phyloP scores from a whole-genome alignment of 2,329 filamentous ascomycete genomes.

The Aureobasidium sp. region DNA sequence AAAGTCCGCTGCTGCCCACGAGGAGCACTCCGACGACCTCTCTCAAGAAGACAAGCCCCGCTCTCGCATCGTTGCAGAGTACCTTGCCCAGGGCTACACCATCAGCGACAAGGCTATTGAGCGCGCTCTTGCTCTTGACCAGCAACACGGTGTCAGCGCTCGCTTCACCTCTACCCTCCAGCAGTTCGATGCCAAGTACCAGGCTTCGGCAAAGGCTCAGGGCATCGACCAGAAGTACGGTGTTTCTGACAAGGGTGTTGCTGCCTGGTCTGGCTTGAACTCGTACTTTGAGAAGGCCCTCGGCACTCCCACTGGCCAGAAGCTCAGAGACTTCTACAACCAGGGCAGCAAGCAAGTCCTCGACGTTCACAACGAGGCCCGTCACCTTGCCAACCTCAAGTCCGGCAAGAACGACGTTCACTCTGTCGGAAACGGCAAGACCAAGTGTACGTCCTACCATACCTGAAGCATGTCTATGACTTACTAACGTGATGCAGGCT shows the following conservation, averaged over 20 bases:
- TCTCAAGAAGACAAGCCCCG: conserved; percentile 96
- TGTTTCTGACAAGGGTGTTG: conserved; percentile 63
- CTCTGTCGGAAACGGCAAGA: conserved; percentile 29
- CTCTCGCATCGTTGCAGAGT: conserved; percentile 87
- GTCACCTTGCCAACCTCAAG: conserved; percentile 82
- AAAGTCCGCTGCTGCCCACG: conserved; percentile 47
- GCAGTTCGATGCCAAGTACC: conserved; percentile 74
- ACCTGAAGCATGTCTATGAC: neutral
- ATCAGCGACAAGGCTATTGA: conserved; percentile 70
- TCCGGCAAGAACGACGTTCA: conserved; percentile 47
- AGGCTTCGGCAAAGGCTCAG: conserved; percentile 78
- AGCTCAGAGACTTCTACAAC: conserved; percentile 79
- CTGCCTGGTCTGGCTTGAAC: conserved; percentile 57
- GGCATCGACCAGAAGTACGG: conserved; percentile 78
- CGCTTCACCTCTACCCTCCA: conserved; percentile 70
- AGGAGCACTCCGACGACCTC: conserved; percentile 56
- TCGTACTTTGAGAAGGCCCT: conserved; percentile 94
- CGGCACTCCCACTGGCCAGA: conserved; percentile 78
- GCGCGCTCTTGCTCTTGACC: conserved; percentile 76
- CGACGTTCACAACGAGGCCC: conserved; percentile 88
- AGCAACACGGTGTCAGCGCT: conserved; percentile 74
- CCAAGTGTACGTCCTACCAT: conserved; percentile 28
- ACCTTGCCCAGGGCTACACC: conserved; percentile 88
- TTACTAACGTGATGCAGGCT: conserved; percentile 18
- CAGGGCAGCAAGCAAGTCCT: conserved; percentile 78